These are phyloP conservation scores for Kodamaea plutei DNA, from an alignment of 1,139 yeast genomes.

Conservation along the genomic window DNA sequence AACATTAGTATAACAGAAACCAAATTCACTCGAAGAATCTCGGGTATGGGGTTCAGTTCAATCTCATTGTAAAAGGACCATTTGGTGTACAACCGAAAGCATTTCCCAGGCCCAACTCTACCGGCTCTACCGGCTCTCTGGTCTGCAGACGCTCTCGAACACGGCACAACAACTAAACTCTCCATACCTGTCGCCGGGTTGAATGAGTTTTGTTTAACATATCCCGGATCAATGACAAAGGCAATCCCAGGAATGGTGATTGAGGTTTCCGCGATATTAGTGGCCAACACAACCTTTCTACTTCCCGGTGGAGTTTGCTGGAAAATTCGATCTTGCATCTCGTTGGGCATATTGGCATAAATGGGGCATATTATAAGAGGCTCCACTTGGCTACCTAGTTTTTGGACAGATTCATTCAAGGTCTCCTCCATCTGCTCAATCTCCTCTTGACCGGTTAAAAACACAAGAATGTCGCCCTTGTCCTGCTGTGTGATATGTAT, in stretches of 20 bases:
- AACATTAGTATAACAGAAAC: conserved; percentile 70
- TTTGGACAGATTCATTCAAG: conserved; percentile 58
- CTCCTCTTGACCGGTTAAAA: conserved; percentile 86
- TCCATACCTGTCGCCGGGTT: conserved; percentile 90
- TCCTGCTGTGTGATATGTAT: conserved; percentile 64
- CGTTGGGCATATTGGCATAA: conserved; percentile 89
- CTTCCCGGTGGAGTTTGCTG: conserved; percentile 80
- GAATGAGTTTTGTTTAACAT: conserved; percentile 81
- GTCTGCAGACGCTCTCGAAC: conserved; percentile 91
- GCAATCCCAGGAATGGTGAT: conserved; percentile 90
- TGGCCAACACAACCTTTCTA: conserved; percentile 87
- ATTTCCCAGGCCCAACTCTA: conserved; percentile 93
- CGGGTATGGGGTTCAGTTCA: conserved; percentile 80
- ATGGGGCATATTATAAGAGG: conserved; percentile 78
- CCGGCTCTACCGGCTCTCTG: conserved; percentile 98
- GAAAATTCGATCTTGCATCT: conserved; percentile 74
- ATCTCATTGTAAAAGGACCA: conserved; percentile 79
- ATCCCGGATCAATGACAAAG: conserved; percentile 90
- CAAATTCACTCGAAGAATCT: conserved; percentile 77
- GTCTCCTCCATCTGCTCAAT: conserved; percentile 79
- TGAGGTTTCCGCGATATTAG: conserved; percentile 96
- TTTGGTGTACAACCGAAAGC: conserved; percentile 83
- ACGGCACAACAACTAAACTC: conserved; percentile 75
- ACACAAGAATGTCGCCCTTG: conserved; percentile 85
- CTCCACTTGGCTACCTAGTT: conserved; percentile 58